These are phyloP conservation scores for Leptomonas pyrrhocoris DNA, from an alignment of 208 protist genomes.

Conservation along the genomic window DNA sequence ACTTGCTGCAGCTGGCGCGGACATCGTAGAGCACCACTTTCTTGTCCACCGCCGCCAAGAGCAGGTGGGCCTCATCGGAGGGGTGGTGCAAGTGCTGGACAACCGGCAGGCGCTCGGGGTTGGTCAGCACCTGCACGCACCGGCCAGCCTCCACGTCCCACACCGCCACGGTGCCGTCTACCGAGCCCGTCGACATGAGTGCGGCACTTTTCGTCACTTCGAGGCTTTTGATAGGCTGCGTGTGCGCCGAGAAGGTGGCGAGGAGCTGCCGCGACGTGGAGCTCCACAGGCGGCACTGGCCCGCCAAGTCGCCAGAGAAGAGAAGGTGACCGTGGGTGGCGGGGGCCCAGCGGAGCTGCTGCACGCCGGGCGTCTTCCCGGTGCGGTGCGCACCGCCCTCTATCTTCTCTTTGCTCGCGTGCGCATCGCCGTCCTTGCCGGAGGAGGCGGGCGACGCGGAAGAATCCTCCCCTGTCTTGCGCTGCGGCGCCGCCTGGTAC, in stretches of 20 bases:
- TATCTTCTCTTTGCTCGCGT: not conserved
- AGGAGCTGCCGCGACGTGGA: constrained; percentile 68
- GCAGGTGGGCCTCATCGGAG: constrained; percentile 46
- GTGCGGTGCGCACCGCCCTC: not conserved
- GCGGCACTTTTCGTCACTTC: constrained; percentile 86
- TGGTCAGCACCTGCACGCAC: constrained; percentile 71
- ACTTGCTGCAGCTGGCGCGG: constrained; percentile 52
- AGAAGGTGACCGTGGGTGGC: constrained; percentile 92
- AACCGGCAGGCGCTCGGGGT: constrained; percentile 58
- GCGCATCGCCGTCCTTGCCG: not conserved
- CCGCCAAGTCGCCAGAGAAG: constrained; percentile 91
- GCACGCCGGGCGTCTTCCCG: constrained; percentile 63
- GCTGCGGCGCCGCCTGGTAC: not conserved
- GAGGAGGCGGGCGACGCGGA: constrained; percentile 15
- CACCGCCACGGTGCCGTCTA: constrained; percentile 85
- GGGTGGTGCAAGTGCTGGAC: constrained; percentile 83
- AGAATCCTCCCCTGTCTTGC: no score
- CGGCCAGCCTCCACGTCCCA: constrained; percentile 96
- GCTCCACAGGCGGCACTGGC: constrained; percentile 92
- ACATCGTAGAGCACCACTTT: constrained; percentile 91
- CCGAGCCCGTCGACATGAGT: constrained; percentile 91
- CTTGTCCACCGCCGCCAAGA: constrained; percentile 67
- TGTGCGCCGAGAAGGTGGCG: constrained; percentile 94
- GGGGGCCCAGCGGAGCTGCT: constrained; percentile 93
- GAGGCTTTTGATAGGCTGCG: constrained; percentile 90